A percentile compares a stretch with the other conserved stretches of the same genome.
These are phyloP conservation scores for Passiflora organensis DNA, from an alignment of 345 rosid genomes.

Conservation along the genomic window DNA sequence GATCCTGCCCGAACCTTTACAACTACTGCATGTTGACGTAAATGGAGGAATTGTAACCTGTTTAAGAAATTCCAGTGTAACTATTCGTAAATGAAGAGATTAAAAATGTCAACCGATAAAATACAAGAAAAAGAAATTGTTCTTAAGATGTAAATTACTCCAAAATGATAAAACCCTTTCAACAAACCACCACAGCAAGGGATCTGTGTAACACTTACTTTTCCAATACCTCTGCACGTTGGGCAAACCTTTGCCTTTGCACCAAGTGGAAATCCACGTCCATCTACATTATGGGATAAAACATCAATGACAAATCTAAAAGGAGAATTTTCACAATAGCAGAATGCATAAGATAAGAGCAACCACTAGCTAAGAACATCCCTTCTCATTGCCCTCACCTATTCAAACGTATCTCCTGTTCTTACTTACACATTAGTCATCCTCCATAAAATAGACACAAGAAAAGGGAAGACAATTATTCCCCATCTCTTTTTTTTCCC, in stretches of 20 bases:
- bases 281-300: slow-evolving; percentile 46
- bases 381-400: too few species aligned
- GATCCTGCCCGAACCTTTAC: slow-evolving; percentile 66
- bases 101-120: background rate
- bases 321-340: background rate
- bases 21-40: slow-evolving; percentile 67
- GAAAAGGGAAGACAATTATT: too few species aligned
- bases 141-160: slow-evolving; percentile 12
- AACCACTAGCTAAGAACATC: too few species aligned
- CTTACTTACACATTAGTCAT: background rate
- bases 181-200: slow-evolving; percentile 19
- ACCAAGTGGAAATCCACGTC: slow-evolving; percentile 60
- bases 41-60: slow-evolving; percentile 95
- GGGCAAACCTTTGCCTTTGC: slow-evolving; percentile 59
- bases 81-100: background rate
- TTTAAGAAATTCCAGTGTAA: slow-evolving; percentile 16
- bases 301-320: slow-evolving; percentile 1
- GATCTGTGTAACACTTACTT: slow-evolving; percentile 46
- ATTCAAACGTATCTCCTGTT: too few species aligned
- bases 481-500: background rate
- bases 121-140: slow-evolving; percentile 5
- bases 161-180: slow-evolving; percentile 12
- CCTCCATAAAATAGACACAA: background rate
- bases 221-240: slow-evolving; percentile 80
- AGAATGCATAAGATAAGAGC: background rate